Evolutionary conservation across 768 basidiomycete genomes (phyloP), one percentile per base, ranked within the genome.

Genomic region (Rhizopogon sp.): DNA sequence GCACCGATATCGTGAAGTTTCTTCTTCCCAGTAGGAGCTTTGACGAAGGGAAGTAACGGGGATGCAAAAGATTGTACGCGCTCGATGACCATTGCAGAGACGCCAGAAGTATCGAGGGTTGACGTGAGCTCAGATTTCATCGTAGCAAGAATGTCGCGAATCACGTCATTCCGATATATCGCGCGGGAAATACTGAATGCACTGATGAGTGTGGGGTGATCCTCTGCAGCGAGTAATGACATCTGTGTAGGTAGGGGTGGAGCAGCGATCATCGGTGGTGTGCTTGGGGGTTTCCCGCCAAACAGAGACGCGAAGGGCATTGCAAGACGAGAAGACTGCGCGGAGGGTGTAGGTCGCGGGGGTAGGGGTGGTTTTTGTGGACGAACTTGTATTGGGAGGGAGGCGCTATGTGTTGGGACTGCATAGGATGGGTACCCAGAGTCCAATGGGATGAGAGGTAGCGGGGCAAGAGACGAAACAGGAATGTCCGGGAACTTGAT

Each of bases 301-400:
- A 91, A 92, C n/a, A 94, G 76, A 1, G 87, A 86, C 0, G 89
- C 86, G 60, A 94, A 93, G 0, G 90, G 85, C 61, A 87, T 88
- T 28, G 79, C 68, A 10, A 91, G 76, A 0, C 88, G 77, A 0
- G 82, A 76, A 0, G 69, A 54, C 2, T 67, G 56, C 25, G 60
- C 49, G 0, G 74, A 46, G 20, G 64, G 3, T 17, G 58, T 43
- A 13, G 61, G 25, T 9, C 72, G 75, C 42, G 70, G 75, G 10
- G 72, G 78, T 29, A 75, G 68, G 0, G 78, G 79, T 16, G 81
- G 84, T 54, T 82, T 83, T n/a, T 72, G 72, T 17, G 76, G 63
- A 33, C 67, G 69, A 0, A 62, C 65, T 3, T 68, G 76, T n/a
- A 72, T 62, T 0, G 68, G 72, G 10, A 72, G 65, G 2, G 63